A percentile compares a stretch with the other conserved stretches of the same genome.
phyloP scores from a whole-genome alignment of 768 basidiomycete species.

The Lentinula detonsa region DNA sequence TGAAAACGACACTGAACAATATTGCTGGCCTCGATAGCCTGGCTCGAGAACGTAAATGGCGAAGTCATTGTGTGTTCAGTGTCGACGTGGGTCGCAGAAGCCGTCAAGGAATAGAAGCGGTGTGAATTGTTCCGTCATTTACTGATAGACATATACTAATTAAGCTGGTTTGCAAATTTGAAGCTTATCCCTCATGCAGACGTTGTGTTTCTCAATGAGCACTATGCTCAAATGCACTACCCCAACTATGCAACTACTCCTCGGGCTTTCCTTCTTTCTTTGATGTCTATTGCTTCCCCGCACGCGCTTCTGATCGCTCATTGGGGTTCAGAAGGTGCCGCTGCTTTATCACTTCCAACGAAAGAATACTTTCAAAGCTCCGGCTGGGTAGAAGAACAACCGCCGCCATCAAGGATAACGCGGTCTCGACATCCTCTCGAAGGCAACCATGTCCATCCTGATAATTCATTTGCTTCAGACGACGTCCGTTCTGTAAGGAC shows the following conservation, averaged over 20 bases:
- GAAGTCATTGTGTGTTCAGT: slow-evolving; percentile 76
- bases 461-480: slow-evolving; percentile 13
- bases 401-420: slow-evolving; percentile 8
- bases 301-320: slow-evolving; percentile 80
- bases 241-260: slow-evolving; percentile 59
- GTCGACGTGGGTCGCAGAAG: slow-evolving; percentile 71
- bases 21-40: slow-evolving; percentile 76
- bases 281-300: slow-evolving; percentile 57
- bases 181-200: slow-evolving; percentile 82
- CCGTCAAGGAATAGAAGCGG: slow-evolving; percentile 75
- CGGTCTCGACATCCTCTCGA: slow-evolving; percentile 8
- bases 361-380: slow-evolving; percentile 84
- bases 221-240: slow-evolving; percentile 61
- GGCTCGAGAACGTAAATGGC: slow-evolving; percentile 79
- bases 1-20: slow-evolving; percentile 75
- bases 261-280: slow-evolving; percentile 70
- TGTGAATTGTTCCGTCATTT: slow-evolving; percentile 29
- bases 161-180: background rate
- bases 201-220: slow-evolving; percentile 72
- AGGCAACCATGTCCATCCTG: background rate
- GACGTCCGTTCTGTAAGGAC: slow-evolving; percentile 49
- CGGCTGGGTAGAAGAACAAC: slow-evolving; percentile 62
- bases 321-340: slow-evolving; percentile 77
- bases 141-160: background rate
- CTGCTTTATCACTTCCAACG: slow-evolving; percentile 75